These are phyloP conservation scores for Ascosphaera acerosa DNA, from an alignment of 2,329 filamentous ascomycete genomes.

Conservation along the genomic window DNA sequence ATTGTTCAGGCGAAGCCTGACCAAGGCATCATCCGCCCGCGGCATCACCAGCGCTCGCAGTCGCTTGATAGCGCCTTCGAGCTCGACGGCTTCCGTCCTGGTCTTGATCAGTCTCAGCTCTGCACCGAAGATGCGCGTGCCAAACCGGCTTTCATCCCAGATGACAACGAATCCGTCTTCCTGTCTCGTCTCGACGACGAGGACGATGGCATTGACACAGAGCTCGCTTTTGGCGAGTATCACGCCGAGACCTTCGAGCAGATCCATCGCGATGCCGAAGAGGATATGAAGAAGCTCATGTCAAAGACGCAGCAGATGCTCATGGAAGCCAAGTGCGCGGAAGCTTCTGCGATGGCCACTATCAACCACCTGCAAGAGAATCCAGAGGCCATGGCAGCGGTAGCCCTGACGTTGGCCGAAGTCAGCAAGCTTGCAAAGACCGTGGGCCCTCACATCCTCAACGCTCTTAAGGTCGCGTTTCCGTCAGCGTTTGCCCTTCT, in stretches of 20 bases:
- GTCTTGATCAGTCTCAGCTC: background rate
- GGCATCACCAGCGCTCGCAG: background rate
- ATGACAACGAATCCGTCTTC: conserved; percentile 8
- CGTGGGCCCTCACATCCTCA: conserved; percentile 58
- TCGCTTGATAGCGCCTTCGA: background rate
- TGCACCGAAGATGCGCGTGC: conserved; percentile 1
- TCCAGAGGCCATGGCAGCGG: conserved; percentile 78
- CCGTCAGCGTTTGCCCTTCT: conserved; percentile 71
- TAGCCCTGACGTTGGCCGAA: conserved; percentile 77
- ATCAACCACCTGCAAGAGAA: conserved; percentile 59
- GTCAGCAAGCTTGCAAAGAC: conserved; percentile 61
- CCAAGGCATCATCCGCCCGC: too few species aligned
- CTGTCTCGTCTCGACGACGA: conserved; percentile 14
- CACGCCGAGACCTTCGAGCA: conserved; percentile 31
- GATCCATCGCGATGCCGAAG: conserved; percentile 26
- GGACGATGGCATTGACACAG: conserved; percentile 42
- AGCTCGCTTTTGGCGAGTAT: conserved; percentile 74
- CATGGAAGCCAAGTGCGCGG: conserved; percentile 68
- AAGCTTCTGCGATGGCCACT: conserved; percentile 58
- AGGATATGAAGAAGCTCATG: conserved; percentile 41
- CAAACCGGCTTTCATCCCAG: conserved; percentile 5
- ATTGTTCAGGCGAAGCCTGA: background rate
- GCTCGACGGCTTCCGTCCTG: background rate
- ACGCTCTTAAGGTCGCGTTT: conserved; percentile 50
- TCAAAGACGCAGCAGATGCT: conserved; percentile 50